Conservation (phyloP, 148 eudicot genomes). For the Silene latifolia region DNA sequence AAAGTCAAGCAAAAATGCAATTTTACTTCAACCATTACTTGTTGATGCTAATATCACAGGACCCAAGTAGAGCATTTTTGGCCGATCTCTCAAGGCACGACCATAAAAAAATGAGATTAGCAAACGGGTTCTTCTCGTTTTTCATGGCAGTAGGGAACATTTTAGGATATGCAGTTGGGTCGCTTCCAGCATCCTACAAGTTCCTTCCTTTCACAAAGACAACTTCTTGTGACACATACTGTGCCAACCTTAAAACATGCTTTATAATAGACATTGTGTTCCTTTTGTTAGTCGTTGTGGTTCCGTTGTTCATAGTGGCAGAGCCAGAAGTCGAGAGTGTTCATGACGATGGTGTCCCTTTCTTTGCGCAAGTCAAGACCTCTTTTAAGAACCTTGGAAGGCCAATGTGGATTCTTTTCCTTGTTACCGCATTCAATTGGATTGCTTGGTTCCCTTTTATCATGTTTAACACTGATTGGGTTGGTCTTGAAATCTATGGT, state of each 20-base stretch:
- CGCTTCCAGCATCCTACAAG: slow-evolving; percentile 37
- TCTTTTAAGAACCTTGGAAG: slow-evolving; percentile 43
- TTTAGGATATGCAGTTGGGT: slow-evolving; percentile 84
- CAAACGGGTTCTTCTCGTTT: slow-evolving; percentile 57
- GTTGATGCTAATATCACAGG: slow-evolving; percentile 26
- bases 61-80: slow-evolving; percentile 73
- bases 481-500: slow-evolving; percentile 70
- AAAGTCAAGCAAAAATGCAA: too few species aligned
- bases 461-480: slow-evolving; percentile 79
- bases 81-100: slow-evolving; percentile 56
- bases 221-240: slow-evolving; percentile 58
- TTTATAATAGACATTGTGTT: slow-evolving; percentile 56
- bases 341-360: slow-evolving; percentile 22
- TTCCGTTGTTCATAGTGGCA: slow-evolving; percentile 37
- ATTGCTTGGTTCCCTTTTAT: slow-evolving; percentile 74
- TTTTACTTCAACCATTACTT: too few species aligned
- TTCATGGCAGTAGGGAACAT: slow-evolving; percentile 80
- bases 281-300: slow-evolving; percentile 29
- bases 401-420: slow-evolving; percentile 59
- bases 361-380: slow-evolving; percentile 43
- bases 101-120: slow-evolving; percentile 37
- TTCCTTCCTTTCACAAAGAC: slow-evolving; percentile 62
- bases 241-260: slow-evolving; percentile 83
- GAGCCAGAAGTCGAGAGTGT: slow-evolving; percentile 27
- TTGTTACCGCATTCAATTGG: slow-evolving; percentile 68